Conservation (phyloP, 345 rosid genomes). For the Eutrema heterophyllum region DNA sequence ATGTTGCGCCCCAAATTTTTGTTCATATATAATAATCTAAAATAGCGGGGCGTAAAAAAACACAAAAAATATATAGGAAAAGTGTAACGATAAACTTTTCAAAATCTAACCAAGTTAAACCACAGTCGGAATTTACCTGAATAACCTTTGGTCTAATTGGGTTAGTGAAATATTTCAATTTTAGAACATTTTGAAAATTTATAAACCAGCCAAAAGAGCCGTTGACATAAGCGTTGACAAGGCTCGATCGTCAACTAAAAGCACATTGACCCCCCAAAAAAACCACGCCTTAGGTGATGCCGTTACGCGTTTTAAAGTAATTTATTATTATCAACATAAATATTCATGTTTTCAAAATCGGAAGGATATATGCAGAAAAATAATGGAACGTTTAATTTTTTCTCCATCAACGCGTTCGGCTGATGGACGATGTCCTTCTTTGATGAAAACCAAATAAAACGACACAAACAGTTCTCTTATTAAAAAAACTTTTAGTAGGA, state of each 20-base stretch:
- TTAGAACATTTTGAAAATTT: background rate
- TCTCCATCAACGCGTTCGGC: slow-evolving; percentile 17
- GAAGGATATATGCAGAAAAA: background rate
- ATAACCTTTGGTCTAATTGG: background rate
- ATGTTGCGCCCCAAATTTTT: too few relatives aligned
- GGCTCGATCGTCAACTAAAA: slow-evolving; percentile 3
- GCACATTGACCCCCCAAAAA: background rate
- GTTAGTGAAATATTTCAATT: background rate
- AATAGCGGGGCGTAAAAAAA: too few relatives aligned
- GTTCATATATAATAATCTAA: too few relatives aligned
- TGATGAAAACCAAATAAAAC: background rate
- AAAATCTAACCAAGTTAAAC: background rate
- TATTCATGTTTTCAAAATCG: background rate
- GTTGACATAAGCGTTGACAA: slow-evolving; percentile 18
- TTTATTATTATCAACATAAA: background rate
- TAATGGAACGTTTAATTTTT: background rate
- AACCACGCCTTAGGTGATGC: background rate
- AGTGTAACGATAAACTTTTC: background rate
- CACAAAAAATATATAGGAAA: too few relatives aligned
- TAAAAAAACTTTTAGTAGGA: too few relatives aligned
- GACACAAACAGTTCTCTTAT: too few relatives aligned
- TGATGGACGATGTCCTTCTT: background rate
- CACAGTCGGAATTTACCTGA: background rate
- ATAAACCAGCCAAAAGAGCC: slow-evolving; percentile 1
- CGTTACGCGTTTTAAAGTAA: slow-evolving; percentile 11